phyloP scores from a whole-genome alignment of 108 stramenopile genomes.

The Cyclotella atomus region DNA sequence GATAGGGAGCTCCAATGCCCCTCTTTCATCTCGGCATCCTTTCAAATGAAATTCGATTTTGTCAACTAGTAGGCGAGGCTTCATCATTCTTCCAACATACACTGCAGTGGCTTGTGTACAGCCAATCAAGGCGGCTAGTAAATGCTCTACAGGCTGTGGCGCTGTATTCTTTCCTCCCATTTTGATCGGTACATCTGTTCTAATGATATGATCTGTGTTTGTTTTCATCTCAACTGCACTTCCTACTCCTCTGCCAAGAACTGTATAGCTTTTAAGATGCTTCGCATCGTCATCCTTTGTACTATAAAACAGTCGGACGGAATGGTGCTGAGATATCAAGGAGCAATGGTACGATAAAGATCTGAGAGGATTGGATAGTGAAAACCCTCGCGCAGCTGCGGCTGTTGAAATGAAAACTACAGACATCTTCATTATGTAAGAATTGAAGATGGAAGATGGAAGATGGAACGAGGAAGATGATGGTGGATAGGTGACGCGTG shows the following conservation, averaged over 20 bases:
- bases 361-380: background rate
- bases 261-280: conserved; percentile 45
- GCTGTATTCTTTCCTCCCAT: conserved; percentile 77
- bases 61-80: conserved; percentile 57
- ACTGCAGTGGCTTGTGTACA: conserved; percentile 86
- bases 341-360: background rate
- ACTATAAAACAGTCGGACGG: background rate
- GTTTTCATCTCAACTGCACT: conserved; percentile 52
- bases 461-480: background rate
- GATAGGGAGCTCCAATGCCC: conserved; percentile 73
- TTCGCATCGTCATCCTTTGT: background rate
- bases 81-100: conserved; percentile 75
- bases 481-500: no score
- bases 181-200: conserved; percentile 74
- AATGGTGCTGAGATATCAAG: background rate
- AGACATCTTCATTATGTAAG: background rate
- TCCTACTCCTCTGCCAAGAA: conserved; percentile 53
- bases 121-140: conserved; percentile 75
- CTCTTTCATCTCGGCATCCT: conserved; percentile 70
- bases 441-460: background rate
- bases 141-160: conserved; percentile 80
- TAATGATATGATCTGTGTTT: conserved; percentile 63
- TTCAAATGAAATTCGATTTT: conserved; percentile 61
- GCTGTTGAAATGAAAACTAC: background rate
- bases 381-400: background rate